phyloP scores from a whole-genome alignment of 2,329 filamentous ascomycete genomes.

The Aspergillus thermomutatus region DNA sequence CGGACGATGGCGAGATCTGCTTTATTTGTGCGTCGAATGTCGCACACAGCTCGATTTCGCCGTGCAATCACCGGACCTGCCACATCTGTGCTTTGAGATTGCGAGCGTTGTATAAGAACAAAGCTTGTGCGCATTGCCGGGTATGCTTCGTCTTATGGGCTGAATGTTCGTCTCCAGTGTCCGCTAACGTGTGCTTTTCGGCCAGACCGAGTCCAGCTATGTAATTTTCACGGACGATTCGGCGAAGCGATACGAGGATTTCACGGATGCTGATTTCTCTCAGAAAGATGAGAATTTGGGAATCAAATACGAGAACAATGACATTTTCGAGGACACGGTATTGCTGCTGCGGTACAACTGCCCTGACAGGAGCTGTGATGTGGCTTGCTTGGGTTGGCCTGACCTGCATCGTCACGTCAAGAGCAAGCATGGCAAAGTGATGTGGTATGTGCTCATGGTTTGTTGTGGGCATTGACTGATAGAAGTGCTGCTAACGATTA shows the following conservation, averaged over 20 bases:
- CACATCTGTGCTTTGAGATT: constrained; percentile 92
- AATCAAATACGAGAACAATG: constrained; percentile 82
- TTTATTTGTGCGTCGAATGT: constrained; percentile 96
- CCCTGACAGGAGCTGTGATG: constrained; percentile 78
- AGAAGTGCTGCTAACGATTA: constrained; percentile 3
- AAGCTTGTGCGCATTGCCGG: constrained; percentile 93
- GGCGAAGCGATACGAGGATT: constrained; percentile 82
- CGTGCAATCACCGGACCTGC: constrained; percentile 94
- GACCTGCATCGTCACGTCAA: constrained; percentile 80
- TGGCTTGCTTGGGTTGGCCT: constrained; percentile 77
- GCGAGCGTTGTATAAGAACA: constrained; percentile 92
- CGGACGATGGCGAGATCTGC: constrained; percentile 75
- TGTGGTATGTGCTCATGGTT: constrained; percentile 57
- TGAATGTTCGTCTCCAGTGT: not conserved
- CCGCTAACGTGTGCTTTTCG: constrained; percentile 10
- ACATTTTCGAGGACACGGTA: constrained; percentile 88
- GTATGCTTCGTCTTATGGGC: constrained; percentile 47
- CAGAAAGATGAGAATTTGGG: constrained; percentile 81
- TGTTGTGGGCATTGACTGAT: not conserved
- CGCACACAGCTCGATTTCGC: constrained; percentile 80
- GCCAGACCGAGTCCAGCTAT: constrained; percentile 51
- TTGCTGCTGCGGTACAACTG: constrained; percentile 92
- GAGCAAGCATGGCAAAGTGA: constrained; percentile 75
- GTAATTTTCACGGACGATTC: constrained; percentile 91
- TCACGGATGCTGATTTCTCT: constrained; percentile 67